Conservation (phyloP, 495 filamentous ascomycete species). For the Penicillium desertorum region DNA sequence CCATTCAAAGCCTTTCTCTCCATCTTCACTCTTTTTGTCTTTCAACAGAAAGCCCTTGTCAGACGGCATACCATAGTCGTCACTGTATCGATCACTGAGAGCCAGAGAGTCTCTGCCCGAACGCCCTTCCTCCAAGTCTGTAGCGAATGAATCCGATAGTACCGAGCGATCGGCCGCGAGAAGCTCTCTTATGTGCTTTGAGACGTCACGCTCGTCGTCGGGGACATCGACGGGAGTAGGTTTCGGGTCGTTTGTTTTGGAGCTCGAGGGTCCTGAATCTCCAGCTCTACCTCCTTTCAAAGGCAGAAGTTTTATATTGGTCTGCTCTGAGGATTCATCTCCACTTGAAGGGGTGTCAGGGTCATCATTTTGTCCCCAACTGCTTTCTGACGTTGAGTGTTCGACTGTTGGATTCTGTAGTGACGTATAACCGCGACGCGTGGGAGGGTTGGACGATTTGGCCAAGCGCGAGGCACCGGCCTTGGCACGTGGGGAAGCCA, state of each 20-base stretch:
- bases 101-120: slow-evolving; percentile 12
- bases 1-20: slow-evolving; percentile 3
- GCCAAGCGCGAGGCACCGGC: neutral
- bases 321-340: slow-evolving; percentile 20
- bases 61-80: slow-evolving; percentile 24
- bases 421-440: slow-evolving; percentile 4
- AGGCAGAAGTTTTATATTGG: slow-evolving; percentile 22
- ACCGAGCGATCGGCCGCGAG: slow-evolving; percentile 15
- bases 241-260: slow-evolving; percentile 1
- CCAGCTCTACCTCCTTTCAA: slow-evolving; percentile 4
- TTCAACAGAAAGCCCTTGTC: slow-evolving; percentile 13
- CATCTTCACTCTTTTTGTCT: neutral
- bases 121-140: slow-evolving; percentile 25
- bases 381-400: neutral
- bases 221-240: slow-evolving; percentile 7
- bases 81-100: slow-evolving; percentile 27
- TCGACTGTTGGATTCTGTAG: neutral
- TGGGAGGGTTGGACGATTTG: slow-evolving; percentile 1
- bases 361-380: slow-evolving; percentile 1
- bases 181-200: slow-evolving; percentile 23
- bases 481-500: slow-evolving; percentile 6
- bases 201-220: slow-evolving; percentile 19
- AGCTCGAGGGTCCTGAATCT: slow-evolving; percentile 3
- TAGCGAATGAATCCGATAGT: slow-evolving; percentile 23
- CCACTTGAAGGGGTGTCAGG: slow-evolving; percentile 13